phyloP scores from a whole-genome alignment of 2,329 filamentous ascomycete genomes.

The Diaporthe citriasiana region DNA sequence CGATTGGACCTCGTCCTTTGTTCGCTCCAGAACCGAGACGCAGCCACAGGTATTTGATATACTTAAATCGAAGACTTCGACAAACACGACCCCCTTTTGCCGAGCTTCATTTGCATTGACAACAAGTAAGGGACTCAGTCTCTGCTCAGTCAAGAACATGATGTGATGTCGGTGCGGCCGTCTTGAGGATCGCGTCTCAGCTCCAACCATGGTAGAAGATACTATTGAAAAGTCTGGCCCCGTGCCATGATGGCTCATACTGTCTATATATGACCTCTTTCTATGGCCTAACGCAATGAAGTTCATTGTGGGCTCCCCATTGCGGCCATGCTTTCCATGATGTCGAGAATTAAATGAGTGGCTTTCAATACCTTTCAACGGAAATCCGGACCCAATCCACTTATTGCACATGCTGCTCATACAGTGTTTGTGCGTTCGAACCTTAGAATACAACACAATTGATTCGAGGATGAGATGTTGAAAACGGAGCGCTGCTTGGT shows the following conservation, averaged over 20 bases:
- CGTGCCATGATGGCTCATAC: too few species aligned
- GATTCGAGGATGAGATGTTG: too few species aligned
- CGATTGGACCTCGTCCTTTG: slow-evolving; percentile 13
- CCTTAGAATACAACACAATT: too few species aligned
- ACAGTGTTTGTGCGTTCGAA: too few species aligned
- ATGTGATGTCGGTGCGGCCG: not conserved
- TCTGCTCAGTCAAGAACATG: not conserved
- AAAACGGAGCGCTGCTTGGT: too few species aligned
- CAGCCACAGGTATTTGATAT: not conserved
- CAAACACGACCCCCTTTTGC: not conserved
- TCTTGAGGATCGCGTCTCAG: not conserved
- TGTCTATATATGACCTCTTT: not conserved
- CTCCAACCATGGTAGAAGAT: accelerated
- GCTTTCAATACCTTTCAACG: too few species aligned
- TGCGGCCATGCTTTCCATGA: not conserved
- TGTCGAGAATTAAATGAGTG: not conserved
- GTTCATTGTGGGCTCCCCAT: not conserved
- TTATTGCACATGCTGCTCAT: too few species aligned
- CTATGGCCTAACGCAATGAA: too few species aligned
- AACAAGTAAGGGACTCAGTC: too few species aligned
- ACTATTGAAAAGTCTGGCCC: too few species aligned
- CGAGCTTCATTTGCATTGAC: not conserved
- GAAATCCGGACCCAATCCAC: not conserved
- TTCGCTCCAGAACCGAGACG: not conserved
- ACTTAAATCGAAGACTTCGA: not conserved